A percentile compares a stretch with the other conserved stretches of the same genome.
Conservation (phyloP, 176 grass and related monocot species). For the Typha latifolia region DNA sequence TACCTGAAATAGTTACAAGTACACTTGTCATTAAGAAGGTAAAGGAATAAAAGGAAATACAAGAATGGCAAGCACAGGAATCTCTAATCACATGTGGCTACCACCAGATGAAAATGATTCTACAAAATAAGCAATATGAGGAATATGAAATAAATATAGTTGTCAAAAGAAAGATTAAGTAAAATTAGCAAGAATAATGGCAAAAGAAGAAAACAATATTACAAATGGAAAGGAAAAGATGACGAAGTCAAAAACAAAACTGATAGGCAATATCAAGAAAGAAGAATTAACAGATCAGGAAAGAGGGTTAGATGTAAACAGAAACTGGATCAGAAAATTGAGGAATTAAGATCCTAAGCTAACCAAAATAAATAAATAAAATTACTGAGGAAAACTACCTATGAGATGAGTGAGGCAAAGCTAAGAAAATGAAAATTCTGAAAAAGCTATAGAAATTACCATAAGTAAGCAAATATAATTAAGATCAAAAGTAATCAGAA, state of each 20-base stretch:
- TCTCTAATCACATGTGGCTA: constrained; percentile 2
- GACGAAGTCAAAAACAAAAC: neutral
- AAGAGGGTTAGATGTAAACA: neutral
- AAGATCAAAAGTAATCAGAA: too few relatives aligned
- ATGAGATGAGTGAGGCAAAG: too few relatives aligned
- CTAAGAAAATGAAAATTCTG: too few relatives aligned
- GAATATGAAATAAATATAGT: constrained; percentile 1
- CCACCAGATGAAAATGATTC: constrained; percentile 5
- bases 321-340: neutral
- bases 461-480: too few relatives aligned
- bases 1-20: constrained; percentile 41
- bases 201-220: constrained; percentile 8
- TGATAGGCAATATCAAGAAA: neutral
- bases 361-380: neutral
- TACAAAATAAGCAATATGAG: constrained; percentile 1
- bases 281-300: neutral
- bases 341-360: neutral
- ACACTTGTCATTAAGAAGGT: constrained; percentile 13
- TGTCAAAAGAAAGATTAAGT: neutral
- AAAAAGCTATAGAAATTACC: too few relatives aligned
- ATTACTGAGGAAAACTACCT: too few relatives aligned
- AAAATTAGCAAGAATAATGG: constrained; percentile 5
- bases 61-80: constrained; percentile 3
- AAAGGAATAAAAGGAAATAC: constrained; percentile 6
- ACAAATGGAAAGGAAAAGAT: neutral